phyloP scores from a whole-genome alignment of 2,329 filamentous ascomycete species.

The Talaromyces sp. region DNA sequence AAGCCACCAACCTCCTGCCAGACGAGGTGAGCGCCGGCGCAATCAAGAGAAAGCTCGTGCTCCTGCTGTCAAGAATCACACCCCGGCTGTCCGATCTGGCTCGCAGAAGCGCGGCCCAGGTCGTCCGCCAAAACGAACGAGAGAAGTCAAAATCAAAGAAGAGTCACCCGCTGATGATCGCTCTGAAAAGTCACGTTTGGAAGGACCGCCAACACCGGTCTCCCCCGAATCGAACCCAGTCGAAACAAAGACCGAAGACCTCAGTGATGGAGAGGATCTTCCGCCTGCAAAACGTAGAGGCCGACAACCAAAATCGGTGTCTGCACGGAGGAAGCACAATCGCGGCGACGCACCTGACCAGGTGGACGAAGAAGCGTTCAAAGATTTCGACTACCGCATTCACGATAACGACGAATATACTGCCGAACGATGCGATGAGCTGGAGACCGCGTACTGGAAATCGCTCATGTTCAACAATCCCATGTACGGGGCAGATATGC shows the following conservation, averaged over 20 bases:
- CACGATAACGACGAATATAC: conserved; percentile 82
- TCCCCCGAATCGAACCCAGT: conserved; percentile 53
- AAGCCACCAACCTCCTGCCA: conserved; percentile 91
- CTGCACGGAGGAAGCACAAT: conserved; percentile 82
- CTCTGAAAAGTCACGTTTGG: conserved; percentile 38
- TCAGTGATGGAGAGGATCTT: conserved; percentile 44
- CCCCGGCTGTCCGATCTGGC: conserved; percentile 34
- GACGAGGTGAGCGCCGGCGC: conserved; percentile 62
- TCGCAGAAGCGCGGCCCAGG: conserved; percentile 46
- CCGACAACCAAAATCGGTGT: conserved; percentile 68
- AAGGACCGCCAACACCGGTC: conserved; percentile 53
- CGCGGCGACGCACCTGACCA: conserved; percentile 71
- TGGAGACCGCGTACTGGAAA: conserved; percentile 96
- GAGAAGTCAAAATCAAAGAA: conserved; percentile 40
- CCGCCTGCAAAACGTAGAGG: conserved; percentile 47
- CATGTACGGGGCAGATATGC: conserved; percentile 94
- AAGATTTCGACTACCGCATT: conserved; percentile 85
- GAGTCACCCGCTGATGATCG: conserved; percentile 35
- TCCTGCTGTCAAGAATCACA: conserved; percentile 32
- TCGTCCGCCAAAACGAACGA: conserved; percentile 38
- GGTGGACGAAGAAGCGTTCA: conserved; percentile 86
- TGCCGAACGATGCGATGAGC: conserved; percentile 84
- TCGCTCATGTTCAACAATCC: conserved; percentile 92
- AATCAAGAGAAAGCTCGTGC: conserved; percentile 50
- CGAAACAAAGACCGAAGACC: conserved; percentile 55